phyloP scores from a whole-genome alignment of 805 yeast species.

The Maudiozyma saulgeensis region DNA sequence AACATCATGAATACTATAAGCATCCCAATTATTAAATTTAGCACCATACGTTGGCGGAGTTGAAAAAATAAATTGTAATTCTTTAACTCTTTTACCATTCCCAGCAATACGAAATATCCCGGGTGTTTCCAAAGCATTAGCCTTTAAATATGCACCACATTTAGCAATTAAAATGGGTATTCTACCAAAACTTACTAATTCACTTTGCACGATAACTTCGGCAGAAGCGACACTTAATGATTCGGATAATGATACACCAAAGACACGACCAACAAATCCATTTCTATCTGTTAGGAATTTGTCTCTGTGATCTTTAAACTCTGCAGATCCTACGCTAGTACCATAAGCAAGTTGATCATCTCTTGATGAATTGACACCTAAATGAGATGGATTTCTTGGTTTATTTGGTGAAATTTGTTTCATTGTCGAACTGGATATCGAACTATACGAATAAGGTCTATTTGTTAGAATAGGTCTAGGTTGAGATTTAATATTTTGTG shows the following conservation, averaged over 20 bases:
- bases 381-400: neutral
- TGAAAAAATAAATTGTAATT: slow-evolving; percentile 74
- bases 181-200: slow-evolving; percentile 69
- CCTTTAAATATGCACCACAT: slow-evolving; percentile 80
- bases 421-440: slow-evolving; percentile 1
- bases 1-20: slow-evolving; percentile 93
- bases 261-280: slow-evolving; percentile 41
- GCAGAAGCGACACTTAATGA: slow-evolving; percentile 62
- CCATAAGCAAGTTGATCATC: neutral
- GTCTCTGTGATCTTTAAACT: slow-evolving; percentile 31
- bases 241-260: slow-evolving; percentile 69
- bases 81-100: slow-evolving; percentile 76
- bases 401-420: neutral
- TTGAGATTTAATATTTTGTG: neutral
- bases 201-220: slow-evolving; percentile 51
- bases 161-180: slow-evolving; percentile 94
- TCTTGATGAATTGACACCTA: neutral
- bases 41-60: slow-evolving; percentile 86
- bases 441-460: slow-evolving; percentile 9
- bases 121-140: slow-evolving; percentile 66
- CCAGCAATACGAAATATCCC: slow-evolving; percentile 95
- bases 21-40: slow-evolving; percentile 73
- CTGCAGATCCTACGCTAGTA: slow-evolving; percentile 1
- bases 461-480: slow-evolving; percentile 9
- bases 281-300: slow-evolving; percentile 29